Conservation (phyloP, 306 rosid genomes). For the Amphicarpaea edgeworthii region DNA sequence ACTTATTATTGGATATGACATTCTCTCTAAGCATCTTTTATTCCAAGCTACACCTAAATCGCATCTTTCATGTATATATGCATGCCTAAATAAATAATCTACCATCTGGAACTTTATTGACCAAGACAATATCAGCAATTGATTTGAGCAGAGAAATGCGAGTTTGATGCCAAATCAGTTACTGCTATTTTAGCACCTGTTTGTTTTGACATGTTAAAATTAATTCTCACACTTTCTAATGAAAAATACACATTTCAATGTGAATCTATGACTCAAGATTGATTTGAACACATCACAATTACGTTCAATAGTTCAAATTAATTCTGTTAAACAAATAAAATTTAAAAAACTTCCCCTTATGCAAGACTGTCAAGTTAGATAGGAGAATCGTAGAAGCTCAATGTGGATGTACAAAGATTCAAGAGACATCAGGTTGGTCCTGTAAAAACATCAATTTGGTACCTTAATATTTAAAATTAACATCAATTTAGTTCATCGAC, state of each 20-base stretch:
- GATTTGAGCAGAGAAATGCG: background rate
- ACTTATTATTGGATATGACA: background rate
- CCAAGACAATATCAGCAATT: background rate
- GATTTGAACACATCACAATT: background rate
- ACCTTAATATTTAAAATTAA: background rate
- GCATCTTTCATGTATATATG: too few relatives aligned
- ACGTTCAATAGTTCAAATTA: background rate
- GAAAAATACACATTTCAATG: background rate
- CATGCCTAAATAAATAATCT: too few relatives aligned
- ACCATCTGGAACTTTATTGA: background rate
- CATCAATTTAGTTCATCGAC: background rate
- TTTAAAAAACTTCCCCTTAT: too few relatives aligned
- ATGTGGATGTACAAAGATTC: background rate
- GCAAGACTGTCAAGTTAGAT: slow-evolving; percentile 19
- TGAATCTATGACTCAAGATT: background rate
- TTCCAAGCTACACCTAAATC: too few relatives aligned
- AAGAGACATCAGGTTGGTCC: background rate
- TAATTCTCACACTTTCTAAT: background rate
- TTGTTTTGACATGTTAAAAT: background rate
- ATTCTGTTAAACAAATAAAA: too few relatives aligned
- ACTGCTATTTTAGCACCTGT: background rate
- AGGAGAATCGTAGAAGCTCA: background rate
- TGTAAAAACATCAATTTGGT: background rate
- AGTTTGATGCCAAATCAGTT: background rate
- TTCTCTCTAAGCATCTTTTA: background rate